These are phyloP conservation scores for Tuber magnatum DNA, from an alignment of 495 filamentous ascomycete genomes.

Conservation along the genomic window DNA sequence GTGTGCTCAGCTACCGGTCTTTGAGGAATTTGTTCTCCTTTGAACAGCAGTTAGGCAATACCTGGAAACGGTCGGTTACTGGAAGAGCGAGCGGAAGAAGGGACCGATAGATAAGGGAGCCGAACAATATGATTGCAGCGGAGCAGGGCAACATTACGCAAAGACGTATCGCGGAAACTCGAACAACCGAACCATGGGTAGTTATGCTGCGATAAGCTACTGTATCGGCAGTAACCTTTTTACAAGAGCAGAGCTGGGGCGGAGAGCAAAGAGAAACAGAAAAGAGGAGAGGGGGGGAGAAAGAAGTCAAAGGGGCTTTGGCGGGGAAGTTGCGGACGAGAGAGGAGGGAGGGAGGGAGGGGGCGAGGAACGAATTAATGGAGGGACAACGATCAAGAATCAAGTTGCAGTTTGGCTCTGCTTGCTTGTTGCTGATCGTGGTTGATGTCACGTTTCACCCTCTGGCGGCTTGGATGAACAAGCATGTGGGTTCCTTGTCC, in stretches of 20 bases:
- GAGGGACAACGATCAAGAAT: neutral
- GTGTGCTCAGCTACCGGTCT: neutral
- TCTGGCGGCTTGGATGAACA: neutral
- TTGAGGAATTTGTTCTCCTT: neutral
- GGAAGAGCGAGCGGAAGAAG: slow-evolving; percentile 6
- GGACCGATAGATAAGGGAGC: slow-evolving; percentile 12
- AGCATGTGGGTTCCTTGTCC: neutral
- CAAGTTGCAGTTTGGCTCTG: neutral
- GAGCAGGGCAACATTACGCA: neutral
- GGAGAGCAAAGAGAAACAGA: neutral
- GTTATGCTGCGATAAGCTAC: neutral
- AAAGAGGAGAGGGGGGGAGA: slow-evolving; percentile 5
- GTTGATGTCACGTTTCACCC: neutral
- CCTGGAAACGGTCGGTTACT: neutral
- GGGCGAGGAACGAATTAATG: neutral
- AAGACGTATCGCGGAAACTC: neutral
- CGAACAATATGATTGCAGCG: slow-evolving; percentile 23
- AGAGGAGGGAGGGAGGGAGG: slow-evolving; percentile 1
- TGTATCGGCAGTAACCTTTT: neutral
- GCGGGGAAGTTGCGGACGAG: slow-evolving; percentile 28
- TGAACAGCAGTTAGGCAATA: neutral
- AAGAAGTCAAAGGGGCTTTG: slow-evolving; percentile 22
- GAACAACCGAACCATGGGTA: slow-evolving; percentile 1
- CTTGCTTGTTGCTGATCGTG: neutral
- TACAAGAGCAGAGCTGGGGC: neutral